Evolutionary conservation across 495 filamentous ascomycete species (phyloP).

Genomic region (Poronia punctata): DNA sequence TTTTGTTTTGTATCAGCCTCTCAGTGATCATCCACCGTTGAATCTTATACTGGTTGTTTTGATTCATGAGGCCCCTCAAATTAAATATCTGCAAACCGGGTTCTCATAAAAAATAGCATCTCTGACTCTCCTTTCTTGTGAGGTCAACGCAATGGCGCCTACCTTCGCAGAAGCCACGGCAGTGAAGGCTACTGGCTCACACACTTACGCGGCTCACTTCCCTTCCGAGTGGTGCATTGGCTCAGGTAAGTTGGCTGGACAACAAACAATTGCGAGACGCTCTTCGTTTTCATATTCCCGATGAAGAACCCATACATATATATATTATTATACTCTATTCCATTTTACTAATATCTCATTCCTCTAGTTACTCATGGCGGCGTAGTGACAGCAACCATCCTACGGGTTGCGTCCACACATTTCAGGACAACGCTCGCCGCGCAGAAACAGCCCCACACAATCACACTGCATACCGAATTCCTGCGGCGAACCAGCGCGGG

Average conservation of each 20-base stretch:
- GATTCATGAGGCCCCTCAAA: too few species aligned
- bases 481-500: constrained; percentile 61
- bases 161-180: constrained; percentile 55
- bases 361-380: constrained; percentile 69
- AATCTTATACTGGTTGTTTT: too few species aligned
- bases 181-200: constrained; percentile 45
- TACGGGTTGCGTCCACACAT: constrained; percentile 53
- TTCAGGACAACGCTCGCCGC: constrained; percentile 55
- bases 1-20: too few species aligned
- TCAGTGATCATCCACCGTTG: too few species aligned
- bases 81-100: too few species aligned
- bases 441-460: constrained; percentile 56
- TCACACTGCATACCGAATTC: constrained; percentile 63
- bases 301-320: too few species aligned
- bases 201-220: constrained; percentile 56
- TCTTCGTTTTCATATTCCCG: too few species aligned
- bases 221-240: constrained; percentile 68
- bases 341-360: not conserved
- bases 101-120: not conserved
- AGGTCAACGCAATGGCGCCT: constrained; percentile 11
- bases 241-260: constrained; percentile 38
- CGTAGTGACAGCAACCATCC: constrained; percentile 58
- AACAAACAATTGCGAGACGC: too few species aligned
- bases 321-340: too few species aligned
- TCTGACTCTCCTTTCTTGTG: not conserved